Conservation (phyloP, 129 eudicot genomes). For the Lonicera japonica region DNA sequence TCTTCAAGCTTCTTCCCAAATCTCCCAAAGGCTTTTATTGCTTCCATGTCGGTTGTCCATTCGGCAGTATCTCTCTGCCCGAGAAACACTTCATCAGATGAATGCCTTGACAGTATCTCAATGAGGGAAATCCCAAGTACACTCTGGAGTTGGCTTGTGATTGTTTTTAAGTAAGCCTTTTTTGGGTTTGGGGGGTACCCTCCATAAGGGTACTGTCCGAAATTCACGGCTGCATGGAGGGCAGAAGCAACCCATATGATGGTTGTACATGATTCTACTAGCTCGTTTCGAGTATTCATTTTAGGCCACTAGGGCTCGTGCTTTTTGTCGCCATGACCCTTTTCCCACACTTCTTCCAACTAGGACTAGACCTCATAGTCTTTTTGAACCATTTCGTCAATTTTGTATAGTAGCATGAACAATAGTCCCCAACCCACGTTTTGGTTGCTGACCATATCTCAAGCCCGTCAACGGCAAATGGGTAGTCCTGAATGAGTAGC, state of each 20-base stretch:
- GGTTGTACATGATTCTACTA: conserved; percentile 48
- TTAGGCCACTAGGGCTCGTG: conserved; percentile 66
- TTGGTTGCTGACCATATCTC: conserved; percentile 66
- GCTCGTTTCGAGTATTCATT: conserved; percentile 35
- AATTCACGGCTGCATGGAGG: conserved; percentile 69
- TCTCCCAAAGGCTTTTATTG: conserved; percentile 41
- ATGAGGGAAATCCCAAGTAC: conserved; percentile 48
- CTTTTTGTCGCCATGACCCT: conserved; percentile 79
- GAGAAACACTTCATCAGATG: conserved; percentile 55
- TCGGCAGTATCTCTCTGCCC: conserved; percentile 57
- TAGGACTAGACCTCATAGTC: conserved; percentile 56
- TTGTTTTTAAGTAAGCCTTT: conserved; percentile 42
- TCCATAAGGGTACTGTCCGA: conserved; percentile 72
- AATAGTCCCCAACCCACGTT: conserved; percentile 55
- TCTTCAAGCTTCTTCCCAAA: conserved; percentile 41
- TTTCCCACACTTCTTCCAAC: conserved; percentile 64
- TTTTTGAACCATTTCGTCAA: conserved; percentile 24
- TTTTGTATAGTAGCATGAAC: conserved; percentile 43
- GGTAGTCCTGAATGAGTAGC: conserved; percentile 54
- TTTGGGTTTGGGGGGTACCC: conserved; percentile 72
- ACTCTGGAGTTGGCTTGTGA: conserved; percentile 44
- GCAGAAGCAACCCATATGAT: conserved; percentile 80
- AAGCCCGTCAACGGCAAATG: conserved; percentile 69
- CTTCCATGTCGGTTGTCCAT: conserved; percentile 49
- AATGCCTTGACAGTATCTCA: conserved; percentile 64